Percentiles rank a stretch among this genome's conserved stretches.
These are phyloP conservation scores for Cryptococcus wingfieldii DNA, from an alignment of 1,284 basidiomycete genomes.

Conservation along the genomic window DNA sequence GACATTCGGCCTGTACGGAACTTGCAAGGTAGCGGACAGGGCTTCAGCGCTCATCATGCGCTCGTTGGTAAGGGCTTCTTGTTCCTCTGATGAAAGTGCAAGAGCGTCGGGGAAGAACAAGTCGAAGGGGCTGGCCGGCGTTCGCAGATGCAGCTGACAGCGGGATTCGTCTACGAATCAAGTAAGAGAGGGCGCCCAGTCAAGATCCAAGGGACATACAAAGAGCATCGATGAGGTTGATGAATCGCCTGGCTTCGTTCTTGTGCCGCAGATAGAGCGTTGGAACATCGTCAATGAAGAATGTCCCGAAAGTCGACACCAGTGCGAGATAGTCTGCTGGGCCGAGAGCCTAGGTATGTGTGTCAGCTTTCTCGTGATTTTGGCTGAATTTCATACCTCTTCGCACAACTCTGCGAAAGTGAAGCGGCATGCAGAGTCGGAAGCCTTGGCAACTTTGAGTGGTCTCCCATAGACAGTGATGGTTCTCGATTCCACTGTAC, in stretches of 20 bases:
- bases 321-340: slow-evolving; percentile 67
- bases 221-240: slow-evolving; percentile 66
- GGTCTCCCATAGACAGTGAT: slow-evolving; percentile 55
- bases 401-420: slow-evolving; percentile 63
- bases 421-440: slow-evolving; percentile 54
- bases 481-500: slow-evolving; percentile 24
- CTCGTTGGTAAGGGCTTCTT: slow-evolving; percentile 36
- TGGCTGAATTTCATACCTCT: slow-evolving; percentile 46
- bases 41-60: slow-evolving; percentile 61
- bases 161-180: slow-evolving; percentile 41
- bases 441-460: slow-evolving; percentile 54
- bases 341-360: slow-evolving; percentile 55
- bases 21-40: slow-evolving; percentile 56
- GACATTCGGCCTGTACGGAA: slow-evolving; percentile 60
- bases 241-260: slow-evolving; percentile 67
- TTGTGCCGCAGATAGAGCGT: slow-evolving; percentile 57
- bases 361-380: background rate
- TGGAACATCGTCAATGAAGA: slow-evolving; percentile 61
- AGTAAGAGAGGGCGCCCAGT: background rate
- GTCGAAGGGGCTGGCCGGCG: slow-evolving; percentile 54
- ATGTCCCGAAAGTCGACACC: slow-evolving; percentile 57
- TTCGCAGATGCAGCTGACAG: slow-evolving; percentile 49
- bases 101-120: slow-evolving; percentile 61
- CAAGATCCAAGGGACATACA: slow-evolving; percentile 49
- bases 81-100: slow-evolving; percentile 15